These are phyloP conservation scores for Puya raimondii DNA, from an alignment of 176 grass and related monocot species.

Conservation along the genomic window DNA sequence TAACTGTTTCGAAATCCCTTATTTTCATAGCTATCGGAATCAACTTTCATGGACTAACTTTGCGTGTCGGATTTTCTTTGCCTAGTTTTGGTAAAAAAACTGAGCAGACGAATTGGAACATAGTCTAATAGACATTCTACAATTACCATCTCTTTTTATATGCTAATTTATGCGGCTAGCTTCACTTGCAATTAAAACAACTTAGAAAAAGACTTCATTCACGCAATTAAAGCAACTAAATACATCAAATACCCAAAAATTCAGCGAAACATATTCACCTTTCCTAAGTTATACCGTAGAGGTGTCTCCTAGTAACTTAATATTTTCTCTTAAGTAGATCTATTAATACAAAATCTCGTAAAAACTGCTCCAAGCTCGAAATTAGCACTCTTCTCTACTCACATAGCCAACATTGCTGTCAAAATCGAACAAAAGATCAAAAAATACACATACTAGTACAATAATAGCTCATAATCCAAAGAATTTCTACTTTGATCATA, in stretches of 20 bases:
- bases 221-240: background rate
- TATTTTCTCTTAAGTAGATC: background rate
- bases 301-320: background rate
- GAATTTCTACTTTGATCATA: background rate
- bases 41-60: no score
- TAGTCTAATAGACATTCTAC: background rate
- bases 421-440: background rate
- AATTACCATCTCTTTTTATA: slow-evolving; percentile 2
- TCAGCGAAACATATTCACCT: background rate
- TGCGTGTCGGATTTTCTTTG: no score
- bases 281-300: background rate
- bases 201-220: background rate
- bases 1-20: no score
- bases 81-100: no score
- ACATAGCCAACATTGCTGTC: background rate
- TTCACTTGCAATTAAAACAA: slow-evolving; percentile 1
- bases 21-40: no score
- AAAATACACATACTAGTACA: background rate
- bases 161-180: background rate
- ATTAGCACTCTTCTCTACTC: background rate
- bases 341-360: background rate
- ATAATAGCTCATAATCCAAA: background rate
- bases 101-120: slow-evolving; percentile 17
- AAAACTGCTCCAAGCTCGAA: background rate
- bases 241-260: background rate